A percentile compares a stretch with the other conserved stretches of the same genome.
phyloP scores from a whole-genome alignment of 1,284 basidiomycete genomes.

The Fistulinella cinereoalba region DNA sequence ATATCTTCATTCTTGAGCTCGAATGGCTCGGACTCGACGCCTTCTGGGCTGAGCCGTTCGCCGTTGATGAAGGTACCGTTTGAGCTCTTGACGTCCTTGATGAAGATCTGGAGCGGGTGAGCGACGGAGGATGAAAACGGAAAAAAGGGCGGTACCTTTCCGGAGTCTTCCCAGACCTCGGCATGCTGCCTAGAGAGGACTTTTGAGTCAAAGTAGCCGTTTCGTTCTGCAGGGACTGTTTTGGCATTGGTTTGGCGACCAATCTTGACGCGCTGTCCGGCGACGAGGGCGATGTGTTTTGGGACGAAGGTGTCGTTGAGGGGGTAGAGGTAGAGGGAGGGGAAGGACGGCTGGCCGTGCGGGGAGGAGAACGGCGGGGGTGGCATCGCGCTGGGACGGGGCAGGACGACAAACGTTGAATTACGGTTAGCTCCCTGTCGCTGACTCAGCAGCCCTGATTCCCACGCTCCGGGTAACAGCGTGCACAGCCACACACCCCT shows the following conservation, averaged over 20 bases:
- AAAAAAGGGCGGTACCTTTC: conserved; percentile 58
- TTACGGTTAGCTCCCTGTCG: conserved; percentile 5
- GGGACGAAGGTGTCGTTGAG: conserved; percentile 95
- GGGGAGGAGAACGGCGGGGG: conserved; percentile 38
- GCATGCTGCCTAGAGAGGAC: conserved; percentile 95
- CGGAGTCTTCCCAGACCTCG: conserved; percentile 93
- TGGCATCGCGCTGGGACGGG: conserved; percentile 36
- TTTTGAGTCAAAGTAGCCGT: conserved; percentile 98
- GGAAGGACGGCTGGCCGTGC: conserved; percentile 41
- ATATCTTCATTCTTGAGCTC: conserved; percentile 95
- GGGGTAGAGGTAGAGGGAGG: conserved; percentile 89
- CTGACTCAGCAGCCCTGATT: conserved; percentile 12
- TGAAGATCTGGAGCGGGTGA: conserved; percentile 70
- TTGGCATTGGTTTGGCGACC: conserved; percentile 98
- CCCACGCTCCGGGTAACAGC: conserved; percentile 15
- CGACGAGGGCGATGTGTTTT: conserved; percentile 88
- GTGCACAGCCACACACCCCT: background rate
- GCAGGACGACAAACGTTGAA: conserved; percentile 3
- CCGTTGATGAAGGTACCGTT: conserved; percentile 99
- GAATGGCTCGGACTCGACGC: conserved; percentile 89
- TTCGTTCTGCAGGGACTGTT: conserved; percentile 91
- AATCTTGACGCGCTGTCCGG: conserved; percentile 82
- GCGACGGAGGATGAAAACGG: background rate
- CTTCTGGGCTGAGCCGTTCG: conserved; percentile 87
- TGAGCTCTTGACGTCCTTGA: conserved; percentile 97